Evolutionary conservation across 371 early-diverging fungal genomes (phyloP).

Genomic region (Umbelopsis sp.): DNA sequence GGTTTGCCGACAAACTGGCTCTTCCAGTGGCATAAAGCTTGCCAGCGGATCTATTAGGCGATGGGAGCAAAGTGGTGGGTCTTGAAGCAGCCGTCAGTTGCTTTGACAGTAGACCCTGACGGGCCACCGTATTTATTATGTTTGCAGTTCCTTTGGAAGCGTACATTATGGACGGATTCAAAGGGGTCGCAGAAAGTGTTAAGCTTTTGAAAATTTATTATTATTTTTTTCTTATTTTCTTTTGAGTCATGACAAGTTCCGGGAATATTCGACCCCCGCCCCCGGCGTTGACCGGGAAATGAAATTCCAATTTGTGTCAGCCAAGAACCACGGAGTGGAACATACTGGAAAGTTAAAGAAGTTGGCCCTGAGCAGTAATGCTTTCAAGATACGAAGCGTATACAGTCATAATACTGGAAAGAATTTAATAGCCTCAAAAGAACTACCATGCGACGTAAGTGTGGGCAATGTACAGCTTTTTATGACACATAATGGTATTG

Average conservation of each 20-base stretch:
- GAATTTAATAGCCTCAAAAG: no score
- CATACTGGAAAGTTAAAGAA: no score
- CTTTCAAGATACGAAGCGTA: no score
- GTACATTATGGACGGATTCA: constrained; percentile 33
- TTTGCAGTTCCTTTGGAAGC: constrained; percentile 52
- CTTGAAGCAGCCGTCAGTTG: constrained; percentile 41
- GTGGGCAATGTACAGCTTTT: no score
- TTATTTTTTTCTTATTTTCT: constrained; percentile 12
- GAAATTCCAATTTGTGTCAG: constrained; percentile 14
- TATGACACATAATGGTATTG: no score
- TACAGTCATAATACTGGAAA: no score
- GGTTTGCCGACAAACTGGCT: constrained; percentile 24
- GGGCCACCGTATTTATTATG: constrained; percentile 43
- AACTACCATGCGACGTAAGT: no score
- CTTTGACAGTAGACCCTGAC: constrained; percentile 49
- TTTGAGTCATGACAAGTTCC: constrained; percentile 16
- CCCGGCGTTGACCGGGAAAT: constrained; percentile 12
- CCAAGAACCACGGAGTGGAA: background rate
- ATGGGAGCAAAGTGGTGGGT: constrained; percentile 42
- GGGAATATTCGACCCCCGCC: background rate
- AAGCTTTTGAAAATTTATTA: background rate
- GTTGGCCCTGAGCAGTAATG: no score
- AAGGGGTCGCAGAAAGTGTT: constrained; percentile 13
- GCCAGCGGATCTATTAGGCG: constrained; percentile 47
- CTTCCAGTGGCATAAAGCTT: constrained; percentile 50